Evolutionary conservation across 177 flowering plant genomes (phyloP), one percentile per base, ranked within the genome.

Genomic region (Vitis hybrid): DNA sequence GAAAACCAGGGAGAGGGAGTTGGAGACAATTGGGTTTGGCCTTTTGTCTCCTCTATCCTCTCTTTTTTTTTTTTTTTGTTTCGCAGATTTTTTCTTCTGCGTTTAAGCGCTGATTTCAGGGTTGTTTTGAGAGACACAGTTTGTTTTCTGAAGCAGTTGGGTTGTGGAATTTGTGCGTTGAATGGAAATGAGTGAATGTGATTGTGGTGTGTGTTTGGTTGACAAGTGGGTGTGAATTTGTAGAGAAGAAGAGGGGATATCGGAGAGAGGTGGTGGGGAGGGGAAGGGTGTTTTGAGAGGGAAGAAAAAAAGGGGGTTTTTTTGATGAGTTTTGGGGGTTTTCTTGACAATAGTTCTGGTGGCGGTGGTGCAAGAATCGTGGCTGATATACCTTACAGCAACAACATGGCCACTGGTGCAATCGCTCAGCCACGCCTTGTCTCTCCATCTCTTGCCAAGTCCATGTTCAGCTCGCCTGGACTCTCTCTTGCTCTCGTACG

Each of bases 321-420:
- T 81, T 90, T 92, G 78, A 92, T 92, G 96, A 94, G 86, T 88
- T 91, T 92, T 83, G 97, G 91, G 85, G 97, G 88, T 35, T 89
- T 85, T 70, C 82, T 91, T 40, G 93, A 89, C 15, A 88, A 72
- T 60, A 72, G 76, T 74, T 24, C 79, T 64, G 81, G 76, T 67
- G 72, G 84, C 65, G 86, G 82, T 51, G 84, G 81, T 56, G 87
- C 84, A 49, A 82, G 89, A 74, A 79, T 87, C 49, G 90, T 80
- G 54, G 77, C 84, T 4, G 92, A 84, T 70, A 70, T 89, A 49
- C 81, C 89, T 50, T 85, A 84, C 82, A 79, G 16, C 71, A 75
- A 62, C 79, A 78, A 70, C 65, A 87, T 90, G 94, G 80, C 92
- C 56, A 64, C 88, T 68, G 87, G 87, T 56, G 91, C 88, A 56